Percentiles rank a stretch among this genome's conserved stretches.
These are phyloP conservation scores for Cladosporium oxysporum DNA, from an alignment of 2,329 filamentous ascomycete species.

Conservation along the genomic window DNA sequence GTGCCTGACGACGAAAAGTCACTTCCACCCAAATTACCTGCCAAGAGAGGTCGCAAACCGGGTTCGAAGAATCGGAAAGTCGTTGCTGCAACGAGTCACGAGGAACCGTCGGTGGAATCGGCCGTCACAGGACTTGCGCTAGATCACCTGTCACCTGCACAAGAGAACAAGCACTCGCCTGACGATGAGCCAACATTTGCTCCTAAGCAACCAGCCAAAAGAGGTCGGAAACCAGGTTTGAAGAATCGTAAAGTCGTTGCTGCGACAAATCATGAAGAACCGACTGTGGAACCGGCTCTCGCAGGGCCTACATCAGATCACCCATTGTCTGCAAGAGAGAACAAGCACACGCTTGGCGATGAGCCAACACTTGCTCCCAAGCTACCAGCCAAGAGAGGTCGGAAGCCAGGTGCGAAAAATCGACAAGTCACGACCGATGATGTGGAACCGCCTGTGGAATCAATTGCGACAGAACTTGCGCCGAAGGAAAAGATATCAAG, in stretches of 20 bases:
- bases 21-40: neutral
- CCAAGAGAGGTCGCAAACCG: constrained; percentile 9
- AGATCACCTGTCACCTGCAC: neutral
- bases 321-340: neutral
- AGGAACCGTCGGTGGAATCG: too few relatives aligned
- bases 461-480: neutral
- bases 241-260: neutral
- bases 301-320: neutral
- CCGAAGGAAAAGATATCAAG: neutral
- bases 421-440: neutral
- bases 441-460: neutral
- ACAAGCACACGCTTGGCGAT: neutral
- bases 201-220: neutral
- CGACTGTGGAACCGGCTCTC: neutral
- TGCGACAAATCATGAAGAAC: neutral
- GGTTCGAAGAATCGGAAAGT: neutral
- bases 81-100: too few relatives aligned
- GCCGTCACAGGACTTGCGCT: too few relatives aligned
- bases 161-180: neutral
- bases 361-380: neutral
- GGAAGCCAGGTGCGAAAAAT: neutral
- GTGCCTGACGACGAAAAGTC: neutral
- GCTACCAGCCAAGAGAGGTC: constrained; percentile 1
- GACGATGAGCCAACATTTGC: neutral
- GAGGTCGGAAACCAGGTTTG: neutral